Percentiles rank a stretch among this genome's conserved stretches.
These are phyloP conservation scores for Drechslerella dactyloides DNA, from an alignment of 2,329 filamentous ascomycete genomes.

Conservation along the genomic window DNA sequence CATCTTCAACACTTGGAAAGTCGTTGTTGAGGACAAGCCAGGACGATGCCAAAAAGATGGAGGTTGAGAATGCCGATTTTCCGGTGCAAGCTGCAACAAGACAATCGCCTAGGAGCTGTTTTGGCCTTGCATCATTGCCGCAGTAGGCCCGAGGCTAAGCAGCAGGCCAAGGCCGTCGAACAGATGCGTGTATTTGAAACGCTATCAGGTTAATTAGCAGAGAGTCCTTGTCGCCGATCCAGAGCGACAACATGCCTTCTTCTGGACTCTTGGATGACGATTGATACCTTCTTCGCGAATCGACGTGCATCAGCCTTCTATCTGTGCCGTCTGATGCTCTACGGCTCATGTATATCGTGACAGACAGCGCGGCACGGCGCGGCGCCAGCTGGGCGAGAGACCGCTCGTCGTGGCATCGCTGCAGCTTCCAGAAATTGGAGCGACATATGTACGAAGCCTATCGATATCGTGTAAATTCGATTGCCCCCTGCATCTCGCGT, in stretches of 20 bases:
- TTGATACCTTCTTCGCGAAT: background rate
- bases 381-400: slow-evolving; percentile 16
- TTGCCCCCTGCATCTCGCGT: too few species aligned
- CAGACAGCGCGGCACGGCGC: slow-evolving; percentile 15
- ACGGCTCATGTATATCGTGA: slow-evolving; percentile 2
- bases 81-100: slow-evolving; percentile 19
- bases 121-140: slow-evolving; percentile 14
- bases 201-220: slow-evolving; percentile 7
- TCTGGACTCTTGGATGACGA: slow-evolving; percentile 4
- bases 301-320: background rate
- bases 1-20: too few species aligned
- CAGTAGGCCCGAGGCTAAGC: too few species aligned
- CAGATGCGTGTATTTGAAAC: slow-evolving; percentile 21
- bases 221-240: slow-evolving; percentile 30
- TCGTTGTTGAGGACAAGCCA: background rate
- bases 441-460: background rate
- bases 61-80: slow-evolving; percentile 35
- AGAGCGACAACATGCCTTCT: background rate
- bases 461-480: too few species aligned
- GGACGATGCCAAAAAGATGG: background rate
- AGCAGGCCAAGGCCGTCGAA: slow-evolving; percentile 12
- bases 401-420: background rate
- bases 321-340: slow-evolving; percentile 7
- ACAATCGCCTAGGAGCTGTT: slow-evolving; percentile 5
- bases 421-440: background rate